Percentiles rank a stretch among this genome's conserved stretches.
Conservation (phyloP, 106 monocot species). For the Alisma plantagoaquatica region DNA sequence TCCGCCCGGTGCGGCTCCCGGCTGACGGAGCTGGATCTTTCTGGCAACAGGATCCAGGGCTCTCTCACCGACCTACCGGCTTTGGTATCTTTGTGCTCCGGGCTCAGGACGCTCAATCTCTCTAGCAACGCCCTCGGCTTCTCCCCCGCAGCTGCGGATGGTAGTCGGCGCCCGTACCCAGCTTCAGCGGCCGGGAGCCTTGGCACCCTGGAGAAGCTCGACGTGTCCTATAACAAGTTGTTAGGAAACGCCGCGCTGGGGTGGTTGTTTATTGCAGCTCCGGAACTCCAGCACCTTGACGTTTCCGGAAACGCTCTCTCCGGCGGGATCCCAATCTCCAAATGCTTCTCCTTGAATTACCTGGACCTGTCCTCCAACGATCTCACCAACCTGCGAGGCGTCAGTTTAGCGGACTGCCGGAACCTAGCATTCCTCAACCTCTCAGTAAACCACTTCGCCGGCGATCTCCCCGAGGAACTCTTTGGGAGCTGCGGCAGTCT, state of each 20-base stretch:
- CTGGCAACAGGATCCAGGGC: slow-evolving; percentile 27
- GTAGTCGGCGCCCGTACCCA: background rate
- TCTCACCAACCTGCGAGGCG: too few species aligned
- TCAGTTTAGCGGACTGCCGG: too few species aligned
- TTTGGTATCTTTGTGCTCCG: slow-evolving; percentile 14
- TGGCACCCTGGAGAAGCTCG: slow-evolving; percentile 21
- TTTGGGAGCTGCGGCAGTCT: slow-evolving; percentile 8
- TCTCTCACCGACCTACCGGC: slow-evolving; percentile 30
- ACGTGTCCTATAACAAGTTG: slow-evolving; percentile 60
- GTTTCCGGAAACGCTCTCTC: slow-evolving; percentile 58
- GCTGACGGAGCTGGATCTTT: slow-evolving; percentile 35
- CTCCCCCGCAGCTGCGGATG: background rate
- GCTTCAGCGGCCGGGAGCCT: background rate
- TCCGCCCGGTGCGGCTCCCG: slow-evolving; percentile 18
- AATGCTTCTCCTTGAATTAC: too few species aligned
- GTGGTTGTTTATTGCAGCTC: slow-evolving; percentile 26
- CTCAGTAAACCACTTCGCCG: slow-evolving; percentile 4
- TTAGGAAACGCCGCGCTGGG: slow-evolving; percentile 21
- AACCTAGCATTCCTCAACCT: too few species aligned
- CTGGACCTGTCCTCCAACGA: too few species aligned
- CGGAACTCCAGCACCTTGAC: slow-evolving; percentile 29
- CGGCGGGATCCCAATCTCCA: slow-evolving; percentile 41
- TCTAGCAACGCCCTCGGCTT: slow-evolving; percentile 1
- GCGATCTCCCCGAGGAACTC: slow-evolving; percentile 26
- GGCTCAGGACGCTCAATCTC: slow-evolving; percentile 24